Evolutionary conservation across 225 moss, liverwort and hornwort genomes (phyloP), one percentile per base, ranked within the genome.

Genomic region (Sphagnum contortum): DNA sequence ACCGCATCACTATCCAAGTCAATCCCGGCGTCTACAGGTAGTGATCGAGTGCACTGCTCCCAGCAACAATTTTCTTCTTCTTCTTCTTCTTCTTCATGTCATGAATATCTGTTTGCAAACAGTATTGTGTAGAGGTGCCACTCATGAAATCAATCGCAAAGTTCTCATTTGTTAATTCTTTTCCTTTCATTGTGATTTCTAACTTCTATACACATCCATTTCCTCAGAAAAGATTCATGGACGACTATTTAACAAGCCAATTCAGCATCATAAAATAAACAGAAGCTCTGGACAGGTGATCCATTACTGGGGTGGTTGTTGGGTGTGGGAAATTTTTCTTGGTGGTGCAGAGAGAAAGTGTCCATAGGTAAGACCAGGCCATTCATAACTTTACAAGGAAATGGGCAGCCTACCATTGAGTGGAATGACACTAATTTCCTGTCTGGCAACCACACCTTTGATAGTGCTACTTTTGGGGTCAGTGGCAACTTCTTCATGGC

Each of bases 391-490:
- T 48, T 84, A 44, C 80, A 77, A 74, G 83, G 83, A 45, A 8
- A 70, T 6, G 83, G 80, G 45, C 74, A 68, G 57, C 77, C 83
- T 5, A 77, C 77, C 46, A 71, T 84, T 4, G 72, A 72, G 10
- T 84, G 77, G 77, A 66, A 75, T 7, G 80, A 77, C 77, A 84
- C 72, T 5, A 75, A 74, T 13, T 59, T 70, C 49, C 63, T 73
- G 57, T 71, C 77, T 0, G 77, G 77, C 13, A 77, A 78, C 58
- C 77, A 80, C 47, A 84, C 83, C n/a, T 75, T 77, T 57, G 74
- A 84, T 54, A 84, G 83, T 66, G 80, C 83, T 61, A 77, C 83
- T 44, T 72, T 84, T 44, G 80, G 75, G 64, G 80, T 84, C 2
- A 73, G 72, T 9, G 77, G 74, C 2, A 75, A 75, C 70, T 77